These are phyloP conservation scores for Asterella californica DNA, from an alignment of 225 moss, liverwort and hornwort genomes.

Conservation along the genomic window DNA sequence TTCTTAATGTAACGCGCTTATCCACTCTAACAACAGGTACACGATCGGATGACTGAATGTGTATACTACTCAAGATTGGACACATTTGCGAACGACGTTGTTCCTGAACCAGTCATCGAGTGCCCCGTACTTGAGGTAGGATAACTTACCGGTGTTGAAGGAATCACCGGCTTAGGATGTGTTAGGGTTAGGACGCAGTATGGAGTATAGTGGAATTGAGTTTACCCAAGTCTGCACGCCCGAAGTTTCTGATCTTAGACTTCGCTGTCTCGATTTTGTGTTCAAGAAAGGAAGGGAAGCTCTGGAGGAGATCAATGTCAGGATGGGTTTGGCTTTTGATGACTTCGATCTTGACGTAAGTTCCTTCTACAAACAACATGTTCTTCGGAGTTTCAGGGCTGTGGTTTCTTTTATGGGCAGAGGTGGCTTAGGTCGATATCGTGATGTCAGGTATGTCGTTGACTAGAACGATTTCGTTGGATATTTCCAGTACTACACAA, in stretches of 20 bases:
- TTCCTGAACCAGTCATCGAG: constrained; percentile 75
- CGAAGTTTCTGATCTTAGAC: constrained; percentile 18
- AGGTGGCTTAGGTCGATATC: neutral
- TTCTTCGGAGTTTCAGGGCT: neutral
- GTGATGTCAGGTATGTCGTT: neutral
- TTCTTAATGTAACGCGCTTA: neutral
- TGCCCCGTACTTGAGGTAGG: constrained; percentile 92
- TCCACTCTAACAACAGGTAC: constrained; percentile 48
- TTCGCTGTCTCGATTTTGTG: constrained; percentile 28
- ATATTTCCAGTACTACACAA: constrained; percentile 70
- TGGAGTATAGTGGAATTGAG: too few relatives aligned
- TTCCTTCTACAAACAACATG: neutral
- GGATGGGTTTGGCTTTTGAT: constrained; percentile 98
- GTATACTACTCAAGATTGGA: constrained; percentile 61
- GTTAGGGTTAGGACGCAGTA: neutral
- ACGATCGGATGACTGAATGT: constrained; percentile 98
- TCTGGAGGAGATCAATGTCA: constrained; percentile 86
- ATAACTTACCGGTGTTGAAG: neutral
- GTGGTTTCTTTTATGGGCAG: neutral
- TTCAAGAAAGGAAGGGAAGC: constrained; percentile 88
- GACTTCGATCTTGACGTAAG: constrained; percentile 91
- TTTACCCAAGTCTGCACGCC: neutral
- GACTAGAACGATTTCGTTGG: neutral
- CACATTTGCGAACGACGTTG: constrained; percentile 69
- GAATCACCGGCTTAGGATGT: neutral